Base-by-base conservation (phyloP, 2,329 filamentous ascomycete genomes). In the Fusarium tanahbumbuense region DNA sequence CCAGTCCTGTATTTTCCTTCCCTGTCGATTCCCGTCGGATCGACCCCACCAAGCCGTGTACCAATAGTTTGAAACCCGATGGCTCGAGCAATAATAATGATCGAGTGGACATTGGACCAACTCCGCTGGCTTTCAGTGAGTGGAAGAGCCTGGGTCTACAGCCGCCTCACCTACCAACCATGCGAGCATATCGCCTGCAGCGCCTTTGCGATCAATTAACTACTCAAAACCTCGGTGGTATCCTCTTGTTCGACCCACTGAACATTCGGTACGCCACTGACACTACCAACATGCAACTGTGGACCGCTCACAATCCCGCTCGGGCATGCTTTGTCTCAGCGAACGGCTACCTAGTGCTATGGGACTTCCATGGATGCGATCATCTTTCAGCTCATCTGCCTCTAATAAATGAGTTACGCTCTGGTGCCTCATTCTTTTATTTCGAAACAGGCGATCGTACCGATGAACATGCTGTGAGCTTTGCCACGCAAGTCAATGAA, bases 181-280 rank as follows among this genome's bases (percentile, higher is more conserved):
- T 55, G 52, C 41, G 53, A 10, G 41, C 9, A 2, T 56, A 56
- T 37, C 41, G 53, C 12, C 53, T 34, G 2, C 41, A 37, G 16
- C 53, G 53, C 2, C n/a, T 56, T 20, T 7, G 41, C 8, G 18
- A 56, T 18, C 22, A 56, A 37, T 8, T 56, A 4, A 8, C 7
- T 4, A 13, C 3, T 8, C 28, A 28, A 22, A 8, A 37, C 16
- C 28, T 56, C 3, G 41, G 28, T 5, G 41, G 28, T 2, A 47
- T 56, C 8, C 20, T 56, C 2, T 3, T 56, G 1, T 56, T 47
- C 44, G 53, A 56, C 3, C 53, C 53, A 12, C 8, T 56, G 28
- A 56, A 56, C 9, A 56, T 56, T 22, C 53, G 53, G 1, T 56
- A 56, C 28, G 53, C 53, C 3, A 56, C 53, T 15, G 53, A 47